Evolutionary conservation across 2,329 filamentous ascomycete genomes (phyloP), one percentile per base, ranked within the genome.

Genomic region (Botrytis hyacinthi): DNA sequence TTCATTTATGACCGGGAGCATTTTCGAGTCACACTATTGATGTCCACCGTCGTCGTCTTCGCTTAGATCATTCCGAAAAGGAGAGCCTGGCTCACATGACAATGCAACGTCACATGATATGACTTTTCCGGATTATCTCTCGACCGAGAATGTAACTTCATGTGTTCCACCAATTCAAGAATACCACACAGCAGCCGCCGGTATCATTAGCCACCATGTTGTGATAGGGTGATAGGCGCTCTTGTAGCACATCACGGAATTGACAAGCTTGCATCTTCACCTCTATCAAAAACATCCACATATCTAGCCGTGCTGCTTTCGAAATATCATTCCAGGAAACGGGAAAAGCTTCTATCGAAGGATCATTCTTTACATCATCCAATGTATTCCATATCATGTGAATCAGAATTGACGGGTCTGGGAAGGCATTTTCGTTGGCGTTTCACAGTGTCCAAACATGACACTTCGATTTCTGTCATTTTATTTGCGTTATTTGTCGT

Each of bases 101-200:
- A 18, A 2, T 32, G 3, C 2, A 5, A 3, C 0, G 40, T 68
- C 65, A 68, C 65, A 68, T 68, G 65, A 54, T 68, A 22, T 14
- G 4, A 2, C 51, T 18, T 26, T n/a, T 40, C 16, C 66, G 66
- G 48, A 68, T 57, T 37, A 68, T 68, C 66, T 57, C 48, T n/a
- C 26, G 9, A 68, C 66, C 66, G 66, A 68, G 10, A 32, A 22
- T 68, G 66, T 22, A 68, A 57, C 35, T 37, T 68, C n/a, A 29
- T 42, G 22, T 6, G 22, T 37, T 51, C 32, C 63, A 37, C 32
- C 22, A 46, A 57, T 32, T 42, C 16, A 37, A 68, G 14, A n/a
- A 32, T 3, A 57, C 29, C 26, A 57, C 16, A 57, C 35, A 32
- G 22, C 65, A 67, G 44, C 22, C 32, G 35, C 40, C 51, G 1